These are phyloP conservation scores for Simmondsia chinensis DNA, from an alignment of 148 eudicot species.

Conservation along the genomic window DNA sequence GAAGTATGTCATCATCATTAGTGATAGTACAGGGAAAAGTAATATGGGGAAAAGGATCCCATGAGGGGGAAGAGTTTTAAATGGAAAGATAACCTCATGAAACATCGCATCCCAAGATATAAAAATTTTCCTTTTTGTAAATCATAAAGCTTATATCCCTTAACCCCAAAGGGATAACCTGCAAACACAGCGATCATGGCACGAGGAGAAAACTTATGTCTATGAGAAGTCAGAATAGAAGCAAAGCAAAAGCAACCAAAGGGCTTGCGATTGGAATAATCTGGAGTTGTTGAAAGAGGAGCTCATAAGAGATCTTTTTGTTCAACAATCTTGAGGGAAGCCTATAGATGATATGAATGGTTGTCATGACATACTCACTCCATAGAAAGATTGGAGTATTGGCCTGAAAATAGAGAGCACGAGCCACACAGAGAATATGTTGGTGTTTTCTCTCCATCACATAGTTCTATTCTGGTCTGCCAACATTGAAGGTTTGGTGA, in stretches of 20 bases:
- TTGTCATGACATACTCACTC: not conserved
- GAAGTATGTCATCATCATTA: too few species aligned
- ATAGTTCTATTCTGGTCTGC: not conserved
- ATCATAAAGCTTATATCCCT: not conserved
- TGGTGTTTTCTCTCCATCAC: not conserved
- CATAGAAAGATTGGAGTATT: not conserved
- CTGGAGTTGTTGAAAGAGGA: not conserved
- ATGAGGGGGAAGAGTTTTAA: not conserved
- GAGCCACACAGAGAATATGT: not conserved
- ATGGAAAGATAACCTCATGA: not conserved
- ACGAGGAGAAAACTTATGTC: not conserved
- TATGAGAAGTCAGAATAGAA: not conserved
- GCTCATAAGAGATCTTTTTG: not conserved
- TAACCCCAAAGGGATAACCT: not conserved
- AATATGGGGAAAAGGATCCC: not conserved
- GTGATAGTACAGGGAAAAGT: not conserved
- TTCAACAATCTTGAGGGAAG: not conserved
- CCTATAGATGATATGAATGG: too few species aligned
- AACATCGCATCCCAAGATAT: not conserved
- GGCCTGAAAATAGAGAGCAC: not conserved
- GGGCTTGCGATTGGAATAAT: not conserved
- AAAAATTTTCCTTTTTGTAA: not conserved
- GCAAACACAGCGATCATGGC: too few species aligned
- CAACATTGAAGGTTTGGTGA: constrained; percentile 4
- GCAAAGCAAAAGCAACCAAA: not conserved